Base-by-base conservation (phyloP, 1,284 basidiomycete species). In the Irpex lacteus region DNA sequence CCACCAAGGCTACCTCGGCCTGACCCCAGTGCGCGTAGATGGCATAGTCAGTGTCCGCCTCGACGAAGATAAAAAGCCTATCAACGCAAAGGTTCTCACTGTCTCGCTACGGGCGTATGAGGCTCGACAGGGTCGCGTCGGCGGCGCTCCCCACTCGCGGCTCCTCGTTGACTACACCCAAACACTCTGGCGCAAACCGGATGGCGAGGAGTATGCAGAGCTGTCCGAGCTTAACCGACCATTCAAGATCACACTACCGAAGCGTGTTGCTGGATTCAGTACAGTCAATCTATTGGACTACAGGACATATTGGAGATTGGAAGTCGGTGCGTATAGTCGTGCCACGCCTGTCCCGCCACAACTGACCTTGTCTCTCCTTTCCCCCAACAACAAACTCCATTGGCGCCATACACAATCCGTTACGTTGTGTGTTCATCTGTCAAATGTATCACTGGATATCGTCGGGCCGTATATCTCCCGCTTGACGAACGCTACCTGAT, bases 31-130 rank as follows among this genome's bases (percentile, higher is more conserved):
- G 76, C 85, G 84, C 69, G 82, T 94, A 69, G 87, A 92, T 75
- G 93, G 92, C 75, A 85, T 87, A 71, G 86, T 94, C 52, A 81
- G 84, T 68, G 91, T 89, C 56, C 84, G 80, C 66, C 78, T 90
- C 64, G 91, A 94, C 70, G 82, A 85, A 47, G 92, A 94, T 75
- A 77, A 80, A 56, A 90, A 87, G 73, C 81, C 81, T 11, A 76
- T 93, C 60, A 82, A 76, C 4, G 87, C 90, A 66, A 86, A 81
- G 67, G 83, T 84, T 55, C 77, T 94, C 69, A 79, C 82, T 62
- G 78, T 94, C 69, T 82, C 88, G 40, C 82, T 94, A 60, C 82
- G 90, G 55, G 94, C 93, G 76, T 91, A 92, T 73, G 93, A 95
- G 77, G 82, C 85, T 44, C 84, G 90, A 57, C 75, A 87, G 59